Evolutionary conservation across 2,329 filamentous ascomycete species (phyloP).

Genomic region (Pseudogymnoascus sp.): DNA sequence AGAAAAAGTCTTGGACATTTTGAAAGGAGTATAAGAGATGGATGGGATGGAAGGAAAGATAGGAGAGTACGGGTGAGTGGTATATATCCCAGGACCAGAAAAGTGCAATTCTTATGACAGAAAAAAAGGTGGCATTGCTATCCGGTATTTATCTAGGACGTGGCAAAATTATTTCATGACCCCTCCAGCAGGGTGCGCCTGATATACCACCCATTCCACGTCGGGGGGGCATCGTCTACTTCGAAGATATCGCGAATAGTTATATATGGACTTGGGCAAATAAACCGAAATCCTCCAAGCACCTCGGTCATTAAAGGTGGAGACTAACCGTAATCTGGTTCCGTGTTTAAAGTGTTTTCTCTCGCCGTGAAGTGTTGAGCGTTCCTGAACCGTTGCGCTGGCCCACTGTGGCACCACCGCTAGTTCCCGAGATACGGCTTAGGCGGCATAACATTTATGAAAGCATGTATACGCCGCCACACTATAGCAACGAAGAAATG

Average conservation of each 20-base stretch:
- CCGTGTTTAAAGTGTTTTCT: neutral
- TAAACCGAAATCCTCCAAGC: neutral
- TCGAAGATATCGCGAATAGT: slow-evolving; percentile 1
- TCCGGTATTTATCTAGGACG: neutral
- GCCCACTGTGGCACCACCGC: neutral
- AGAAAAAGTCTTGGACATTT: slow-evolving; percentile 17
- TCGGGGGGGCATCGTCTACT: neutral
- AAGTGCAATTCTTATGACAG: neutral
- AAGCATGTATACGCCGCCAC: neutral
- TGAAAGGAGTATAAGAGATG: neutral
- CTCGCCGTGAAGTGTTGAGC: neutral
- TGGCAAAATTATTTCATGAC: neutral
- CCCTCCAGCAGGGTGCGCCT: neutral
- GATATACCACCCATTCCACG: neutral
- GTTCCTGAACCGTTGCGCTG: neutral
- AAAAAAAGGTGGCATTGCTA: neutral
- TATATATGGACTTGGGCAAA: neutral
- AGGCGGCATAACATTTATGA: slow-evolving; percentile 1
- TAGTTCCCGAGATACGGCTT: neutral
- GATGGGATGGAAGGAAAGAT: neutral
- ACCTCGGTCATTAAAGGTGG: slow-evolving; percentile 4
- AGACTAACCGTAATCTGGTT: neutral
- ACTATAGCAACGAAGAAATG: neutral
- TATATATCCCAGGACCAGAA: neutral
- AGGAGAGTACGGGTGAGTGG: neutral